Percentiles rank a stretch among this genome's conserved stretches.
Evolutionary conservation across 352 stramenopile species (phyloP).

Genomic region (Pythium myriotylum): DNA sequence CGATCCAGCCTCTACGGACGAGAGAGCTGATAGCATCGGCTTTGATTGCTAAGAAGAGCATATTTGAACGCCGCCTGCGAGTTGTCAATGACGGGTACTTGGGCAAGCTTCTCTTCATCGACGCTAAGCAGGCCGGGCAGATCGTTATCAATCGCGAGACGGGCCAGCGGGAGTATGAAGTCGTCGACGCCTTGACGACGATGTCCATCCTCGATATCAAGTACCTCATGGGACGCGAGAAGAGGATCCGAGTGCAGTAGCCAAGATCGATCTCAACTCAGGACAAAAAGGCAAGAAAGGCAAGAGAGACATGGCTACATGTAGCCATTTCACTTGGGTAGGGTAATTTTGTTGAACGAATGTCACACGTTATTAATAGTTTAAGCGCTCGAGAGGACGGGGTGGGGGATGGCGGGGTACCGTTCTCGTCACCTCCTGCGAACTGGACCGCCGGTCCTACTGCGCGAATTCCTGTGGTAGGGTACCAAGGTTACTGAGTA

Average conservation of each 20-base stretch:
- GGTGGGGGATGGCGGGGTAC: no score
- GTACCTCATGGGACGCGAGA: constrained; percentile 21
- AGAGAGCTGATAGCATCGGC: not conserved
- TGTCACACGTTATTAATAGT: no score
- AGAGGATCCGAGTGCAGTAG: constrained; percentile 40
- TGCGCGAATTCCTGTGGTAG: no score
- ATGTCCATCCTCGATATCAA: constrained; percentile 12
- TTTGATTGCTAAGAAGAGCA: constrained; percentile 30
- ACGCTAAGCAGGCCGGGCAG: constrained; percentile 33
- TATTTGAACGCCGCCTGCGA: constrained; percentile 45
- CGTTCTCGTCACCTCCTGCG: no score
- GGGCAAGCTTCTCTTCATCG: constrained; percentile 41
- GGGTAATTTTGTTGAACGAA: no score
- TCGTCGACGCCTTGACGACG: constrained; percentile 27
- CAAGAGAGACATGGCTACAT: no score
- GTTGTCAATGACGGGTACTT: constrained; percentile 41
- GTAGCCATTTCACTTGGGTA: no score
- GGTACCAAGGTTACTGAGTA: no score
- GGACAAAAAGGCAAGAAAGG: no score
- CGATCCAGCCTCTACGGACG: constrained; percentile 15
- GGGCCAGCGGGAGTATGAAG: constrained; percentile 37
- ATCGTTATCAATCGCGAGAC: constrained; percentile 33
- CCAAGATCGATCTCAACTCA: no score
- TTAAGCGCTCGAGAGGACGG: no score
- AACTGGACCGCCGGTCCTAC: no score